A percentile compares a stretch with the other conserved stretches of the same genome.
Conservation (phyloP, 2,329 filamentous ascomycete genomes). For the Trematosphaeria pertusa region DNA sequence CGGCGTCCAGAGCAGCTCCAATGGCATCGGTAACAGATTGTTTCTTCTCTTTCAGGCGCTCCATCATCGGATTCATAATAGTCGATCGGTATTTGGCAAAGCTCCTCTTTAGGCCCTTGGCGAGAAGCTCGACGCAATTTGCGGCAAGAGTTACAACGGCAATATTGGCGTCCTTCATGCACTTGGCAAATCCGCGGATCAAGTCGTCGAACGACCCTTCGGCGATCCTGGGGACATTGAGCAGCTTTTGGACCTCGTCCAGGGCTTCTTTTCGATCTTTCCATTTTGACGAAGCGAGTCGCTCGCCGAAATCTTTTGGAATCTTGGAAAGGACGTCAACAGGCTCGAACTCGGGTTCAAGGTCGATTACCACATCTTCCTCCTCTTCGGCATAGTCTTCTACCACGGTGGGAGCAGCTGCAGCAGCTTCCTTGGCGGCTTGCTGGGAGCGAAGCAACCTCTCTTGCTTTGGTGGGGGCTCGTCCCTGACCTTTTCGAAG, state of each 20-base stretch:
- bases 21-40: conserved; percentile 85
- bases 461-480: conserved; percentile 87
- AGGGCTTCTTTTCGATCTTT: conserved; percentile 96
- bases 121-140: conserved; percentile 88
- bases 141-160: conserved; percentile 92
- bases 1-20: conserved; percentile 79
- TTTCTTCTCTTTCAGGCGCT: conserved; percentile 98
- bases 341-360: conserved; percentile 71
- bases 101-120: conserved; percentile 78
- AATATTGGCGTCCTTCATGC: conserved; percentile 99
- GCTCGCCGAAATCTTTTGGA: conserved; percentile 81
- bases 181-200: conserved; percentile 83
- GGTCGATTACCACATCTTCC: conserved; percentile 74
- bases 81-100: conserved; percentile 82
- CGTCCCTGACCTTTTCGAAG: conserved; percentile 91
- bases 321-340: conserved; percentile 86
- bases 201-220: conserved; percentile 89
- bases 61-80: conserved; percentile 89
- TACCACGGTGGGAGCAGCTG: conserved; percentile 63
- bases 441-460: conserved; percentile 88
- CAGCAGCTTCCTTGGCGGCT: conserved; percentile 76
- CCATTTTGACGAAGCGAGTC: conserved; percentile 91
- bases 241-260: conserved; percentile 75
- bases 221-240: conserved; percentile 91
- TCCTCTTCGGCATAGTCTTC: conserved; percentile 59